Base-by-base conservation (phyloP, 2,329 filamentous ascomycete species). In the Sporothrix globosa region DNA sequence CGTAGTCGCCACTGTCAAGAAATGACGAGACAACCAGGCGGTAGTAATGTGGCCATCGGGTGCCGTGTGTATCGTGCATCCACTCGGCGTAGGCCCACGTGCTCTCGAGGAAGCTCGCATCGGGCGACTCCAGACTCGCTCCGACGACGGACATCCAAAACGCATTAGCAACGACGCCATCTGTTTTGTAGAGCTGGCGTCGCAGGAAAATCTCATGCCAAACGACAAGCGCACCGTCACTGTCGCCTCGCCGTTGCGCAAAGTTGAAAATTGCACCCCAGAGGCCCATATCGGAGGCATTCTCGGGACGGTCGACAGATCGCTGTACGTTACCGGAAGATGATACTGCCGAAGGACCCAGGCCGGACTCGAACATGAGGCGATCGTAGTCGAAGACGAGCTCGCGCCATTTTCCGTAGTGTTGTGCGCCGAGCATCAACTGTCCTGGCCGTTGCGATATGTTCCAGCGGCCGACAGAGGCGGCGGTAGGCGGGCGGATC, bases 41-140 rank as follows among this genome's bases (percentile, higher is more conserved):
- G 73, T 88, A 87, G 2, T 87, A 75, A 14, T 80, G 75, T 1
- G 86, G 85, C 86, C 85, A 88, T 53, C 76, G 76, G 14, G 81
- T 80, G 41, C 76, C 73, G 66, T 82, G 77, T 2, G 78, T 72
- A 2, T 77, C 75, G 41, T 77, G 75, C 69, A 87, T 81, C 76
- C 81, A 83, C 72, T 82, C 79, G 50, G 80, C 81, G 70, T 83
- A 83, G 17, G 76, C 70, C 75, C 78, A 79, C 27, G 81, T 76
- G 65, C 75, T 76, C 13, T 78, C 73, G 48, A 84, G 73, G 56
- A 81, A 75, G 19, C 73, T 73, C 7, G 76, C 73, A 67, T 80
- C 76, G 6, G 76, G 72, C 67, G 81, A 77, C 2, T 63, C 54
- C 21, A 82, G 71, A 1, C 80, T 80, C 5, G 76, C 75, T 13